Percentiles rank a stretch among this genome's conserved stretches.
These are phyloP conservation scores for Leccinellum albellum DNA, from an alignment of 768 basidiomycete genomes.

Conservation along the genomic window DNA sequence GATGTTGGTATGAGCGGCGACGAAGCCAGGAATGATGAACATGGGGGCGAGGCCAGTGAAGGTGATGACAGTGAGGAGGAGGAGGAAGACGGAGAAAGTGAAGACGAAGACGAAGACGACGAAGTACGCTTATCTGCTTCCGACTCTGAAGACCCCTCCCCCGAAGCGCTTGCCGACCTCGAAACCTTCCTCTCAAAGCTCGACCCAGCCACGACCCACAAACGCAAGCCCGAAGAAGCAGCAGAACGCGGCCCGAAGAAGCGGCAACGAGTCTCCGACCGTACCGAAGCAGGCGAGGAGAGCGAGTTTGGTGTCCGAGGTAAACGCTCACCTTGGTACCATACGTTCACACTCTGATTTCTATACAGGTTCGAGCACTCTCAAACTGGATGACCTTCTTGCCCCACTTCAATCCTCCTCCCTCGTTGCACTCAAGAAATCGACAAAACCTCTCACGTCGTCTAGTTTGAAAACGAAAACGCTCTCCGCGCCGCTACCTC, in stretches of 20 bases:
- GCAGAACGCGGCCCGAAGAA: conserved; percentile 40
- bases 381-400: conserved; percentile 72
- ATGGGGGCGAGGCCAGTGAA: neutral
- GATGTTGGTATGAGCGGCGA: conserved; percentile 36
- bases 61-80: conserved; percentile 31
- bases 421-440: conserved; percentile 64
- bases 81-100: conserved; percentile 31
- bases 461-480: conserved; percentile 54
- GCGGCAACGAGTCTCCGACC: conserved; percentile 60
- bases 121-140: conserved; percentile 47
- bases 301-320: conserved; percentile 72
- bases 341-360: neutral
- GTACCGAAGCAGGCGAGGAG: conserved; percentile 75
- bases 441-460: conserved; percentile 59
- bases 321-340: conserved; percentile 14
- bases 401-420: conserved; percentile 62
- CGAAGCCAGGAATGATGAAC: conserved; percentile 34
- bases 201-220: conserved; percentile 50
- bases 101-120: conserved; percentile 31
- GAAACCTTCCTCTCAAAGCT: conserved; percentile 69
- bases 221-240: conserved; percentile 43
- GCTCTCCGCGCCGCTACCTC: conserved; percentile 80
- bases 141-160: conserved; percentile 47
- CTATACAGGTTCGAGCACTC: conserved; percentile 37
- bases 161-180: conserved; percentile 64